phyloP scores from a whole-genome alignment of 129 eudicot species.

The Lactuca sativa region DNA sequence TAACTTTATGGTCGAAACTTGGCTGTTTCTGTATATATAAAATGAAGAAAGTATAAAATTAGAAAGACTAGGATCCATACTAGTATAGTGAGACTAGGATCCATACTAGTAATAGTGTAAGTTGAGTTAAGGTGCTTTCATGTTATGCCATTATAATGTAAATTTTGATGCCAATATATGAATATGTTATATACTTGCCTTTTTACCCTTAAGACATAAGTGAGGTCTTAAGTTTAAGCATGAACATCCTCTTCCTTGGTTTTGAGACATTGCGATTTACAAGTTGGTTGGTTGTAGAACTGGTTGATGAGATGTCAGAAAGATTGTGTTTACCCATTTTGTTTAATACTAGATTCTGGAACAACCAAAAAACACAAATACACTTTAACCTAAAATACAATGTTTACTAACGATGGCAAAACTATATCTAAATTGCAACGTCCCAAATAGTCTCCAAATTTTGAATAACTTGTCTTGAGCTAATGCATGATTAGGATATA shows the following conservation, averaged over 20 bases:
- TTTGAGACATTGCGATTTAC: no score
- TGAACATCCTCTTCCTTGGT: no score
- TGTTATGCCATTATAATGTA: neutral
- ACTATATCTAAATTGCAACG: neutral
- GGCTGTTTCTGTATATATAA: slow-evolving; percentile 17
- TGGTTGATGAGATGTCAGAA: no score
- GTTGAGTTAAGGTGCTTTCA: neutral
- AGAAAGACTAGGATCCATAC: slow-evolving; percentile 6
- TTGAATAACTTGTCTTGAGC: no score
- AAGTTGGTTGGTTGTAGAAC: no score
- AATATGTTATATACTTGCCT: neutral
- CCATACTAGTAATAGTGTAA: neutral
- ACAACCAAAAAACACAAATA: neutral
- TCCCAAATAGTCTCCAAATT: neutral
- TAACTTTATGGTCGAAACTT: neutral
- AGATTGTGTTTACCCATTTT: no score
- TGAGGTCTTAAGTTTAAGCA: no score
- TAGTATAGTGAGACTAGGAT: neutral
- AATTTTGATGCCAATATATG: slow-evolving; percentile 9
- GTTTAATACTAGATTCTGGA: no score
- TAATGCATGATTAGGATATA: no score
- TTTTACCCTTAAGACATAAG: neutral
- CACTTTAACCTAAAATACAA: neutral
- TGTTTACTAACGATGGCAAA: neutral
- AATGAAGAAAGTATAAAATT: slow-evolving; percentile 1